phyloP scores from a whole-genome alignment of 2,329 filamentous ascomycete species.

The Alternaria angustiovoidea region DNA sequence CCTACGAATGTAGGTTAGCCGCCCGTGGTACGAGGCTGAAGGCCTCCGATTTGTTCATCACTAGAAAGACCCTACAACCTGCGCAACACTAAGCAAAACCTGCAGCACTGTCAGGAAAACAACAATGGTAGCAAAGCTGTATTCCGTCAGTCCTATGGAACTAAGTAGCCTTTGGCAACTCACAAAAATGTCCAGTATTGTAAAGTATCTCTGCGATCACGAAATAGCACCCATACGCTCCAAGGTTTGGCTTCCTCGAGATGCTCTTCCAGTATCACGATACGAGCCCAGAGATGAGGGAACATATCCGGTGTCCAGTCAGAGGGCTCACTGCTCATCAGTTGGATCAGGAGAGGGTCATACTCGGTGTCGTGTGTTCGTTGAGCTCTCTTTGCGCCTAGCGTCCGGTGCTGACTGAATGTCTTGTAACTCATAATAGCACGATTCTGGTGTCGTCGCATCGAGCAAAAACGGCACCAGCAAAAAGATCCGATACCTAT shows the following conservation, averaged over 20 bases:
- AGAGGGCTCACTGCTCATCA: slow-evolving; percentile 6
- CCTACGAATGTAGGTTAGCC: not conserved
- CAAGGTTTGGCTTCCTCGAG: not conserved
- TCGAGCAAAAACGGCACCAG: slow-evolving; percentile 31
- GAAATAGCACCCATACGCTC: not conserved
- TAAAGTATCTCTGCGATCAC: not conserved
- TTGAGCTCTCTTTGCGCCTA: not conserved
- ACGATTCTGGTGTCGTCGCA: slow-evolving; percentile 16
- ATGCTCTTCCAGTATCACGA: not conserved
- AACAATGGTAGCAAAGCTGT: slow-evolving; percentile 31
- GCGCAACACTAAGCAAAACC: slow-evolving; percentile 26
- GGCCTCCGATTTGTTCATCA: not conserved
- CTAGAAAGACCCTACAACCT: slow-evolving; percentile 31
- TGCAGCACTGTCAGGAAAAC: slow-evolving; percentile 29
- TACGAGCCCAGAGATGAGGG: not conserved
- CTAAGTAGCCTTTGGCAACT: no score
- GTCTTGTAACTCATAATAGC: slow-evolving; percentile 14
- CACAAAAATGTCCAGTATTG: not conserved
- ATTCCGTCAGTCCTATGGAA: not conserved
- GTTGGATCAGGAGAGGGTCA: slow-evolving; percentile 7
- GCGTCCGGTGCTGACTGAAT: not conserved
- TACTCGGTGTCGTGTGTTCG: not conserved
- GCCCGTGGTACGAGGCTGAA: not conserved
- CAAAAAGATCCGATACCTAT: slow-evolving; percentile 10
- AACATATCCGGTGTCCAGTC: not conserved